Evolutionary conservation across 176 grass and related monocot genomes (phyloP).

Genomic region (Zoysia pacifica): DNA sequence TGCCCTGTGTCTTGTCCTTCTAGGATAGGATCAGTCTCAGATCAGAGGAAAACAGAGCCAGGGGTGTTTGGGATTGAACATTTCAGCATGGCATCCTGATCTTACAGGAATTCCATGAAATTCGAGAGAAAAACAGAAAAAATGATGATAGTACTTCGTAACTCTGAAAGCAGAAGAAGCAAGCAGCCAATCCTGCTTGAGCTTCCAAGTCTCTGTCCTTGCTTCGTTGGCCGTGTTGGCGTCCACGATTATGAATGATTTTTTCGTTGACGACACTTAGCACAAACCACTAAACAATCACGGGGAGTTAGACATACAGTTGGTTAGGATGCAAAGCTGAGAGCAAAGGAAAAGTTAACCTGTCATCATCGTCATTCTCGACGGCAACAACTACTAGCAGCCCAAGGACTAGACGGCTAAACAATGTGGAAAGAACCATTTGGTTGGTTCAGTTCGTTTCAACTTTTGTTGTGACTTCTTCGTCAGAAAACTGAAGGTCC

Average conservation of each 20-base stretch:
- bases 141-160: too few species aligned
- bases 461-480: slow-evolving; percentile 8
- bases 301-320: background rate
- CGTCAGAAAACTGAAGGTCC: slow-evolving; percentile 10
- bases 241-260: slow-evolving; percentile 23
- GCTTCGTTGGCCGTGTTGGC: background rate
- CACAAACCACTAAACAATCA: background rate
- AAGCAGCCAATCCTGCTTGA: background rate
- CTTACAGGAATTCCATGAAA: background rate
- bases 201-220: background rate
- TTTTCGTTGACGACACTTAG: slow-evolving; percentile 6
- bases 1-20: slow-evolving; percentile 1
- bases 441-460: slow-evolving; percentile 2
- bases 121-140: background rate
- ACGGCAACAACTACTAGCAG: slow-evolving; percentile 32
- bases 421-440: slow-evolving; percentile 2
- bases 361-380: slow-evolving; percentile 13
- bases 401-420: background rate
- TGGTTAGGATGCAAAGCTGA: slow-evolving; percentile 36
- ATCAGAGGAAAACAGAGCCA: background rate
- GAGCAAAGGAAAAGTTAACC: slow-evolving; percentile 21
- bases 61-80: background rate
- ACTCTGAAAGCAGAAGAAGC: background rate
- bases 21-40: background rate
- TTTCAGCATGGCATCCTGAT: slow-evolving; percentile 21